Conservation (phyloP, 352 stramenopile genomes). For the Globisporangium splendens region DNA sequence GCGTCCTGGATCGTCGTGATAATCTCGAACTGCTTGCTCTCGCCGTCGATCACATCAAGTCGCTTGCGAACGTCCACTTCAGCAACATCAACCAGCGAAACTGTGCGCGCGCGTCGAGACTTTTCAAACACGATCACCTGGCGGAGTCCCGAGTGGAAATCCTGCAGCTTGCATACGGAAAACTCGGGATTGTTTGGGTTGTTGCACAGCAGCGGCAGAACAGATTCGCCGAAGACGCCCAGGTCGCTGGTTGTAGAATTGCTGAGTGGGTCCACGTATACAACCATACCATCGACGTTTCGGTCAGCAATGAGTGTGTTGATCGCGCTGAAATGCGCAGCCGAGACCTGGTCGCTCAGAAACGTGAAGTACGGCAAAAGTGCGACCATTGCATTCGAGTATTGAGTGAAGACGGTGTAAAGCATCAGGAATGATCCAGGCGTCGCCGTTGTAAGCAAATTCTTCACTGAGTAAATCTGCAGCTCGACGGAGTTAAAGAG, state of each 20-base stretch:
- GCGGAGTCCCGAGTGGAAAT: slow-evolving; percentile 13
- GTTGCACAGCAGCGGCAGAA: slow-evolving; percentile 14
- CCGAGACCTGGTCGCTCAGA: slow-evolving; percentile 15
- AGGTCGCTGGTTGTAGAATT: slow-evolving; percentile 14
- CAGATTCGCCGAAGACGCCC: slow-evolving; percentile 2
- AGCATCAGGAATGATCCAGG: not conserved
- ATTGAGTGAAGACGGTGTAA: slow-evolving; percentile 13
- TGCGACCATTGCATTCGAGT: slow-evolving; percentile 27
- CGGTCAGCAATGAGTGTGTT: slow-evolving; percentile 12
- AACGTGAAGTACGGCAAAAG: slow-evolving; percentile 16
- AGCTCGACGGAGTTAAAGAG: not conserved
- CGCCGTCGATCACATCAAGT: slow-evolving; percentile 17
- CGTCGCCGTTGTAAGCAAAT: not conserved
- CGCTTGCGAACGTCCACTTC: slow-evolving; percentile 25
- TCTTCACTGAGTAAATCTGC: not conserved
- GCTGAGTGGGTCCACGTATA: slow-evolving; percentile 10
- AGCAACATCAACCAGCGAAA: slow-evolving; percentile 11
- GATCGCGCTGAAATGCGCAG: slow-evolving; percentile 13
- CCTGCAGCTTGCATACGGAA: slow-evolving; percentile 17
- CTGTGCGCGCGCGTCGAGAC: not conserved
- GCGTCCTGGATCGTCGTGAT: slow-evolving; percentile 17
- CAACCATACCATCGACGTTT: slow-evolving; percentile 10
- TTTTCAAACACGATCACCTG: slow-evolving; percentile 11
- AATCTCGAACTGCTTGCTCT: slow-evolving; percentile 20
- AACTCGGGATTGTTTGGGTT: slow-evolving; percentile 14